Conservation (phyloP, 306 rosid genomes). For the Fragaria vesca region DNA sequence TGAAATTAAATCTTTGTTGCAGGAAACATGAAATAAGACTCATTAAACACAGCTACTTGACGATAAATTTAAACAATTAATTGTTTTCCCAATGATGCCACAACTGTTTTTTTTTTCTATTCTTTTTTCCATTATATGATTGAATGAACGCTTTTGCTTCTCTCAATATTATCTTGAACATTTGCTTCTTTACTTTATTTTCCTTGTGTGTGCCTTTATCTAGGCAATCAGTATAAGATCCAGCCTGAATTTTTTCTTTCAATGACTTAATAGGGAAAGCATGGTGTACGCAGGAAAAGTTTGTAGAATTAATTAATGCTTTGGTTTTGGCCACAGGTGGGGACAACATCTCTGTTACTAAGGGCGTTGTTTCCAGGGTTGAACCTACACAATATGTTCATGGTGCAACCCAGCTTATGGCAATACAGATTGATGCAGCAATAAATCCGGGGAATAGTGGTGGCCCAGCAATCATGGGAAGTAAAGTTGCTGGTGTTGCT, state of each 20-base stretch:
- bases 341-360: slow-evolving; percentile 89
- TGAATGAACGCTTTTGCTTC: not conserved
- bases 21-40: not conserved
- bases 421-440: slow-evolving; percentile 94
- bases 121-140: not conserved
- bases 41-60: not conserved
- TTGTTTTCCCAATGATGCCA: not conserved
- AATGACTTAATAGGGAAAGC: not conserved
- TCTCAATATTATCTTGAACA: not conserved
- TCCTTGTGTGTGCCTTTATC: not conserved
- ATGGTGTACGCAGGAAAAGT: not conserved
- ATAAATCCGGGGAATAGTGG: slow-evolving; percentile 97
- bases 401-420: slow-evolving; percentile 87
- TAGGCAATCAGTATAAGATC: not conserved
- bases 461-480: slow-evolving; percentile 90
- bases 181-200: not conserved
- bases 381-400: slow-evolving; percentile 93
- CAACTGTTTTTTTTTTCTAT: not conserved
- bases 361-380: slow-evolving; percentile 89
- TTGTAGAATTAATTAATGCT: slow-evolving; percentile 1
- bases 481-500: slow-evolving; percentile 87
- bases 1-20: not conserved
- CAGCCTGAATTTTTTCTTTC: not conserved
- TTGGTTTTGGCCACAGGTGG: slow-evolving; percentile 54
- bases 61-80: not conserved